Conservation (phyloP, 768 basidiomycete genomes). For the Podaxis sp. region DNA sequence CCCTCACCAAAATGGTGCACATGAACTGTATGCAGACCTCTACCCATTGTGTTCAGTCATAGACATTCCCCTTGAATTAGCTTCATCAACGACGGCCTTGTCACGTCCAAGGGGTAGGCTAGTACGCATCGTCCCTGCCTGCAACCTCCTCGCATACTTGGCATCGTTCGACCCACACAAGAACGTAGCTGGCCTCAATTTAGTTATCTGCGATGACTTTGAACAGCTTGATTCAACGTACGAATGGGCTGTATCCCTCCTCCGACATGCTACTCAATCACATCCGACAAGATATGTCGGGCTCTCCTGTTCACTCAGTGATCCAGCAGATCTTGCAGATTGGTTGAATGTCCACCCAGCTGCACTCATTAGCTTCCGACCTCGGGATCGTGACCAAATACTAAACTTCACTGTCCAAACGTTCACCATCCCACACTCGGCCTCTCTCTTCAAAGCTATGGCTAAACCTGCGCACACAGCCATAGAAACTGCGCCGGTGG, state of each 20-base stretch:
- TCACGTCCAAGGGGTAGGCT: slow-evolving; percentile 35
- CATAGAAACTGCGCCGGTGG: slow-evolving; percentile 44
- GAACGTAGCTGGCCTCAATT: slow-evolving; percentile 39
- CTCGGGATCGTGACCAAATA: slow-evolving; percentile 79
- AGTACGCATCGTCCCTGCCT: slow-evolving; percentile 56
- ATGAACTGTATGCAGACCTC: slow-evolving; percentile 53
- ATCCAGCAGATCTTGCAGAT: slow-evolving; percentile 72
- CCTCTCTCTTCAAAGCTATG: slow-evolving; percentile 87
- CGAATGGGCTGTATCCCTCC: slow-evolving; percentile 76
- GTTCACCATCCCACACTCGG: slow-evolving; percentile 84
- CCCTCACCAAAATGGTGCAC: slow-evolving; percentile 52
- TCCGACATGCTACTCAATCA: slow-evolving; percentile 60
- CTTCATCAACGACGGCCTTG: slow-evolving; percentile 11
- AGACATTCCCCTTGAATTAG: slow-evolving; percentile 36
- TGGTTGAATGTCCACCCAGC: slow-evolving; percentile 75
- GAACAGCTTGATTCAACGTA: slow-evolving; percentile 79
- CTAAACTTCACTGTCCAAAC: slow-evolving; percentile 64
- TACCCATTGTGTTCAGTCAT: slow-evolving; percentile 31
- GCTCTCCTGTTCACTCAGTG: slow-evolving; percentile 71
- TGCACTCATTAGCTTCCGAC: slow-evolving; percentile 71
- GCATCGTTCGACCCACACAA: slow-evolving; percentile 22
- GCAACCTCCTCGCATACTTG: slow-evolving; percentile 43
- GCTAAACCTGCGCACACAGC: slow-evolving; percentile 82
- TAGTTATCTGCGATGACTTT: slow-evolving; percentile 82
- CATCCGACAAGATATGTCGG: slow-evolving; percentile 72